Evolutionary conservation across 257 asterid genomes (phyloP), one percentile per base, ranked within the genome.

Genomic region (Gardenia jasminoides): DNA sequence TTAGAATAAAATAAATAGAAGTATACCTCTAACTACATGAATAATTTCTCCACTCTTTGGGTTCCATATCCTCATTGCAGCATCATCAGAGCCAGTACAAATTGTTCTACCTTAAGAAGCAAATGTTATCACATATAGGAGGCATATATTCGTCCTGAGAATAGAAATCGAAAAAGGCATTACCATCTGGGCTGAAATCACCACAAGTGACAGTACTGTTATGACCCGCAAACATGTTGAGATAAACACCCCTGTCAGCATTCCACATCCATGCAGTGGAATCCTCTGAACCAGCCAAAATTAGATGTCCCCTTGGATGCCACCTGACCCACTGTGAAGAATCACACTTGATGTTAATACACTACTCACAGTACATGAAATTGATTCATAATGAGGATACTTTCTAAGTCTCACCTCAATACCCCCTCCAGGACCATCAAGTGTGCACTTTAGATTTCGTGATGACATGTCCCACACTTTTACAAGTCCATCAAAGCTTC

Each of bases 281-380:
- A 85, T 95, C 99, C 85, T 92, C 98, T n/a, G 99, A 90, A 83
- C 98, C 99, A 83, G 97, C 93, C 88, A 96, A 86, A 78, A 93
- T 65, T 84, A 93, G 20, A 78, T 93, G 96, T 81, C 96, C 97
- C 86, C 72, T 92, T 5, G 98, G 95, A 87, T 96, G 98, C 99
- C 99, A 96, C 89, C 80, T 90, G 76, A 93, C 86, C 98, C 97
- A 95, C 98, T 93, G 90, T 41, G 39, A 54, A 80, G 82, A 75
- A 75, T 69, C n/a, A 74, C 56, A 48, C 67, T 6, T 75, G 66
- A 74, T 31, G 20, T 19, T 43, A 69, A 20, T 54, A 61, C 64
- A 74, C 61, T 30, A 39, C 9, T 16, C 39, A 80, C 43, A 46
- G 74, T 24, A 84, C n/a, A 48, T 76, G 48, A 69, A 72, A 82